Conservation (phyloP, 192 early-diverging fungal species). For the Coemansia sp. region DNA sequence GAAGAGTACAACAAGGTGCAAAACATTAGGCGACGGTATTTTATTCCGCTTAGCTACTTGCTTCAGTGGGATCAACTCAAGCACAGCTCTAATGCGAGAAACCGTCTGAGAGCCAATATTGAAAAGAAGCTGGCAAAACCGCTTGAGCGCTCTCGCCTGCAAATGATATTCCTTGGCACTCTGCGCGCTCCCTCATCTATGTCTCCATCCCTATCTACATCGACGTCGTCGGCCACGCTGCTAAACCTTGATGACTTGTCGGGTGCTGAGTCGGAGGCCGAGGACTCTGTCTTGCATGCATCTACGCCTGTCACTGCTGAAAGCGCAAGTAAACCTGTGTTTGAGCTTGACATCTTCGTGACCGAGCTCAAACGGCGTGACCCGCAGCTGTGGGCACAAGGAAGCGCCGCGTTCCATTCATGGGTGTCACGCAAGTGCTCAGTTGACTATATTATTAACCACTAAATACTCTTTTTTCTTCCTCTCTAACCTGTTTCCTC, state of each 20-base stretch:
- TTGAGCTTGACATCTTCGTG: slow-evolving; percentile 53
- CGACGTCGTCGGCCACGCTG: neutral
- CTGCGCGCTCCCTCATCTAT: neutral
- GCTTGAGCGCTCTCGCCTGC: slow-evolving; percentile 30
- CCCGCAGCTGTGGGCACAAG: slow-evolving; percentile 28
- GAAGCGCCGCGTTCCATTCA: slow-evolving; percentile 28
- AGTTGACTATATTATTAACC: slow-evolving; percentile 44
- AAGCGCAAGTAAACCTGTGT: slow-evolving; percentile 26
- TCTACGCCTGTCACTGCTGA: neutral
- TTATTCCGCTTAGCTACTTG: slow-evolving; percentile 50
- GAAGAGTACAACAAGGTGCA: slow-evolving; percentile 54
- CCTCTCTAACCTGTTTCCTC: neutral
- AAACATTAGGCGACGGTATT: slow-evolving; percentile 42
- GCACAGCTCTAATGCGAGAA: neutral
- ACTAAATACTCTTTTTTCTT: neutral
- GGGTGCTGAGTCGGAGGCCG: slow-evolving; percentile 3
- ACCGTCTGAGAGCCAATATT: slow-evolving; percentile 19
- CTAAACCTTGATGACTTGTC: neutral
- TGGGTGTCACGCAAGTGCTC: slow-evolving; percentile 51
- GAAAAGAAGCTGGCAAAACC: slow-evolving; percentile 51
- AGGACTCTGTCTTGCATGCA: neutral
- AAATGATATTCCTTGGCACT: slow-evolving; percentile 34
- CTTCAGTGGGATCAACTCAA: slow-evolving; percentile 47
- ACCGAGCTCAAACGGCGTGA: slow-evolving; percentile 44
- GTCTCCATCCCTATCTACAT: neutral